A percentile compares a stretch with the other conserved stretches of the same genome.
Evolutionary conservation across 345 rosid genomes (phyloP).

Genomic region (Physaria fendleri): DNA sequence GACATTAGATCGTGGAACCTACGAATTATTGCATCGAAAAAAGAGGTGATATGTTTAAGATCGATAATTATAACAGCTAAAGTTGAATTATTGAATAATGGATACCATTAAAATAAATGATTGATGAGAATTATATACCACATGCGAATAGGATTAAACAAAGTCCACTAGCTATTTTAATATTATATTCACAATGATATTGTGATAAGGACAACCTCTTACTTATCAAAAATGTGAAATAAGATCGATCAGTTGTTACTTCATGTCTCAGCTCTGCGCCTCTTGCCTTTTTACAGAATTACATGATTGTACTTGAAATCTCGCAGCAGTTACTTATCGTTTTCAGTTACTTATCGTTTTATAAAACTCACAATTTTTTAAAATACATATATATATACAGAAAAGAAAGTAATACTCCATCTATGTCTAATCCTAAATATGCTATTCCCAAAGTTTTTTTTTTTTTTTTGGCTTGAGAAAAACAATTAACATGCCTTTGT

Average conservation of each 20-base stretch:
- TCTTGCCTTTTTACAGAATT: neutral
- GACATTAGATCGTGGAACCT: neutral
- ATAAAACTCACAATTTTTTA: no score
- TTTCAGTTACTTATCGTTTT: no score
- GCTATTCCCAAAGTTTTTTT: no score
- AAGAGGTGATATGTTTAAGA: neutral
- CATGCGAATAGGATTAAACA: neutral
- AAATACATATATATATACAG: no score
- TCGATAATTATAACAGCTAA: neutral
- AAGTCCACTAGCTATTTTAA: neutral
- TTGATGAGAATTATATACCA: slow-evolving; percentile 11
- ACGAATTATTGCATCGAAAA: slow-evolving; percentile 6
- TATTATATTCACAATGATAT: neutral
- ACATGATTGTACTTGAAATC: neutral
- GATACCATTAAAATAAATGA: neutral
- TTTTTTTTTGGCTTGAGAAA: no score
- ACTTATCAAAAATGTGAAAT: slow-evolving; percentile 19
- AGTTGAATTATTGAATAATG: slow-evolving; percentile 23
- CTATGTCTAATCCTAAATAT: no score
- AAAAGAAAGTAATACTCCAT: no score
- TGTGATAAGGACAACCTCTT: slow-evolving; percentile 24
- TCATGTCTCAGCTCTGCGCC: slow-evolving; percentile 13
- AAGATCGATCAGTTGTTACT: neutral
- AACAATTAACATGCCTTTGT: no score
- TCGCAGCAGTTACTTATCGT: neutral